phyloP scores from a whole-genome alignment of 2,329 filamentous ascomycete species.

The Aspergillus latus region DNA sequence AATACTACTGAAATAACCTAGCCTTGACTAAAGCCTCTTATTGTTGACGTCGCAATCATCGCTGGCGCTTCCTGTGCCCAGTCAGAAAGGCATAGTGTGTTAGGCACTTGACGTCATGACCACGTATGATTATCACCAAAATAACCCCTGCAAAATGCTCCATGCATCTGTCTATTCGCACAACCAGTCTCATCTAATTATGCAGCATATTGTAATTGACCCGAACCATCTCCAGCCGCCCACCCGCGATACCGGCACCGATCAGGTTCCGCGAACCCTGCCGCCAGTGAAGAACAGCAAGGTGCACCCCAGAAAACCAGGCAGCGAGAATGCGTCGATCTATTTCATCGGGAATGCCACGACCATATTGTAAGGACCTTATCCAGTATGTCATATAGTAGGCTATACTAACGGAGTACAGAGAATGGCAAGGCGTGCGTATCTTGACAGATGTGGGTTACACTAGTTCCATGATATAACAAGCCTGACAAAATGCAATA shows the following conservation, averaged over 20 bases:
- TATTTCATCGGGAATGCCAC: slow-evolving; percentile 44
- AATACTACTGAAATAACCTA: too few relatives aligned
- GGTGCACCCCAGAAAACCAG: slow-evolving; percentile 40
- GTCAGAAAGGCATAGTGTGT: too few relatives aligned
- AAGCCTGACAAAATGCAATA: slow-evolving; percentile 21
- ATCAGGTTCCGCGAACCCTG: slow-evolving; percentile 27
- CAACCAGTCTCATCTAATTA: not conserved
- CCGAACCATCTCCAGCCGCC: slow-evolving; percentile 38
- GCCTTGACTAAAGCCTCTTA: too few relatives aligned
- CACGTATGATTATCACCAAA: too few relatives aligned
- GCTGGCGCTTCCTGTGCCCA: too few relatives aligned
- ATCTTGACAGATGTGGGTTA: slow-evolving; percentile 41
- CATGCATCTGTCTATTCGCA: too few relatives aligned
- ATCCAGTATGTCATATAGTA: slow-evolving; percentile 22
- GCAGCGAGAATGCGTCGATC: slow-evolving; percentile 37
- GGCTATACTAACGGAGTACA: slow-evolving; percentile 10
- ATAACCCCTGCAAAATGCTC: too few relatives aligned
- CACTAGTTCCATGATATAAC: not conserved
- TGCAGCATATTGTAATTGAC: slow-evolving; percentile 30
- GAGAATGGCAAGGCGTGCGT: slow-evolving; percentile 42
- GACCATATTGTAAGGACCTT: slow-evolving; percentile 22
- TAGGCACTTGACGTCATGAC: too few relatives aligned
- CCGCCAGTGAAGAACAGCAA: slow-evolving; percentile 48
- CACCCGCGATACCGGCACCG: slow-evolving; percentile 37
- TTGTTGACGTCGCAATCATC: too few relatives aligned